Evolutionary conservation across 83 land plant genomes (phyloP).

Genomic region (Picea mariana): DNA sequence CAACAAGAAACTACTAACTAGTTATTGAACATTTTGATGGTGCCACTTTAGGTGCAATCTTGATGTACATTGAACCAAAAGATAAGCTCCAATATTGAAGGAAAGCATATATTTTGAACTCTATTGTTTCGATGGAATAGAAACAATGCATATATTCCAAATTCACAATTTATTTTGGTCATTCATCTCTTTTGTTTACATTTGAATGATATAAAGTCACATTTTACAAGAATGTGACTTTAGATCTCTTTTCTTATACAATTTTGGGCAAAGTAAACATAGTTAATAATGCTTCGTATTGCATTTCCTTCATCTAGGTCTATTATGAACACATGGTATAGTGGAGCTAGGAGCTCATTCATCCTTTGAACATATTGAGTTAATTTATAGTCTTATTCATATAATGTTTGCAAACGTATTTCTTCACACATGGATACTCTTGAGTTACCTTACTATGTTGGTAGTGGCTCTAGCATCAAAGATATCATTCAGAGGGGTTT

Average conservation of each 20-base stretch:
- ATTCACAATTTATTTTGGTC: background rate
- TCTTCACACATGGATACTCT: too few relatives aligned
- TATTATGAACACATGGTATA: constrained; percentile 64
- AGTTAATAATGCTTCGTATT: constrained; percentile 27
- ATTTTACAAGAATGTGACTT: background rate
- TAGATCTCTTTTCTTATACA: background rate
- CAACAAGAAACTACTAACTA: background rate
- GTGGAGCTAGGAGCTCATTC: constrained; percentile 84
- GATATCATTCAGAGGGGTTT: too few relatives aligned
- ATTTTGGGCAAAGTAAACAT: background rate
- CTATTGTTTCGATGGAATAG: background rate
- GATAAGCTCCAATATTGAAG: background rate
- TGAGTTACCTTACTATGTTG: too few relatives aligned
- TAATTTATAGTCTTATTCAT: too few relatives aligned
- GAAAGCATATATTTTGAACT: too few relatives aligned
- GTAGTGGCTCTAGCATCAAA: too few relatives aligned
- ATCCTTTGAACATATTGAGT: constrained; percentile 84
- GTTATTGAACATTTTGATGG: background rate
- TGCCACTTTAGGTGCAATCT: background rate
- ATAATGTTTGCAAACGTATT: too few relatives aligned
- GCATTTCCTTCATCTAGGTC: constrained; percentile 62
- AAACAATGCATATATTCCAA: background rate
- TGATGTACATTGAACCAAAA: background rate
- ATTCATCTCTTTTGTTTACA: background rate
- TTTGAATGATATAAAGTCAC: background rate